Conservation (phyloP, 2,329 filamentous ascomycete species). For the Ophiostoma ulmi region DNA sequence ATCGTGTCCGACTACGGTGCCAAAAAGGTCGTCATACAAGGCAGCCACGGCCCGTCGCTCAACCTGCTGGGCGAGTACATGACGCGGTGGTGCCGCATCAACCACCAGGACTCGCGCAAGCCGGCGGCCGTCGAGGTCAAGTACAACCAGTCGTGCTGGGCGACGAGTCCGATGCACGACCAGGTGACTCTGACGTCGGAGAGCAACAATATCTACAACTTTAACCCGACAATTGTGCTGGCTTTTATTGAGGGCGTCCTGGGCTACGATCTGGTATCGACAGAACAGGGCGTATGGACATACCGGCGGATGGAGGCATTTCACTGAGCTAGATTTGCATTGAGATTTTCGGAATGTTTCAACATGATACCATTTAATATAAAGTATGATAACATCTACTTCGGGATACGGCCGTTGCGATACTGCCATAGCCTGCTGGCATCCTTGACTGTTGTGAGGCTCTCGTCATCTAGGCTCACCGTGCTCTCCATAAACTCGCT, state of each 20-base stretch:
- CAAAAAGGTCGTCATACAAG: constrained; percentile 40
- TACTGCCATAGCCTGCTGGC: constrained; percentile 60
- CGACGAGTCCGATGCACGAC: constrained; percentile 42
- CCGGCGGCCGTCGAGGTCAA: constrained; percentile 41
- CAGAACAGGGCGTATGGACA: constrained; percentile 23
- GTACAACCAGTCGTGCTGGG: constrained; percentile 43
- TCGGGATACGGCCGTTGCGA: constrained; percentile 52
- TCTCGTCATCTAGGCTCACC: constrained; percentile 27
- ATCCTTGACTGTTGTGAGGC: constrained; percentile 48
- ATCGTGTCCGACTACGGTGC: constrained; percentile 35
- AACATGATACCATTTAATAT: neutral
- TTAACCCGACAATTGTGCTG: constrained; percentile 43
- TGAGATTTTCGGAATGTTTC: neutral
- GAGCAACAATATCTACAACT: constrained; percentile 32
- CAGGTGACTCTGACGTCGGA: constrained; percentile 39
- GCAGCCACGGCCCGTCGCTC: constrained; percentile 45
- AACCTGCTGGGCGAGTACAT: constrained; percentile 44
- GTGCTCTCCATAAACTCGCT: constrained; percentile 55
- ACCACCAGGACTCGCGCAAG: constrained; percentile 37
- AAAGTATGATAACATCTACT: constrained; percentile 31
- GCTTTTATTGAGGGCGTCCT: constrained; percentile 45
- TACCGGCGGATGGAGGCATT: constrained; percentile 23
- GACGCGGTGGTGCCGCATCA: constrained; percentile 44
- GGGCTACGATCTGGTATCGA: constrained; percentile 39
- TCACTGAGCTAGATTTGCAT: neutral